Conservation (phyloP, 345 rosid genomes). For the Angophora floribunda region DNA sequence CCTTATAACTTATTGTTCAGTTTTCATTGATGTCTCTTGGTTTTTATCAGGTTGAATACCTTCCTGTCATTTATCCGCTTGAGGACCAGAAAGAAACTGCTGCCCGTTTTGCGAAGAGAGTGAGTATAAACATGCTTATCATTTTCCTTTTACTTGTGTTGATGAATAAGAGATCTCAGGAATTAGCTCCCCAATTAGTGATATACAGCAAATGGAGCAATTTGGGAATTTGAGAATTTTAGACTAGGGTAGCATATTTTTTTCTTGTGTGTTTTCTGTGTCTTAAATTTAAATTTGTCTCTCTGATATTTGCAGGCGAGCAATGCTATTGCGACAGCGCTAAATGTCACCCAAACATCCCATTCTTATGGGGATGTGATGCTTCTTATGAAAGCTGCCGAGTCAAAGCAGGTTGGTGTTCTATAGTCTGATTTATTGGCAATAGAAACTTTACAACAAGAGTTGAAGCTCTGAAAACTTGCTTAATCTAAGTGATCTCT, state of each 20-base stretch:
- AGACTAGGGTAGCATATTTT: background rate
- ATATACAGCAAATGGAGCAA: background rate
- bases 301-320: conserved; percentile 47
- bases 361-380: conserved; percentile 89
- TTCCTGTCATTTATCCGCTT: conserved; percentile 65
- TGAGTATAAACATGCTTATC: conserved; percentile 14
- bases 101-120: conserved; percentile 64
- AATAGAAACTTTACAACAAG: background rate
- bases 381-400: conserved; percentile 65
- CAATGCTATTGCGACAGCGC: conserved; percentile 60
- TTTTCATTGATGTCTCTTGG: background rate
- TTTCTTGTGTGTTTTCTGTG: background rate
- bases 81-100: conserved; percentile 65
- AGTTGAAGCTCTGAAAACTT: background rate
- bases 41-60: conserved; percentile 71
- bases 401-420: conserved; percentile 42
- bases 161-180: background rate
- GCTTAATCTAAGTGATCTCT: background rate
- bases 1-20: background rate
- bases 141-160: background rate
- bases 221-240: background rate
- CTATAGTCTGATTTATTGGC: background rate
- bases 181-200: background rate
- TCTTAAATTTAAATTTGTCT: background rate
- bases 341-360: conserved; percentile 74